These are phyloP conservation scores for Gymnopilus junonius DNA, from an alignment of 768 basidiomycete genomes.

Conservation along the genomic window DNA sequence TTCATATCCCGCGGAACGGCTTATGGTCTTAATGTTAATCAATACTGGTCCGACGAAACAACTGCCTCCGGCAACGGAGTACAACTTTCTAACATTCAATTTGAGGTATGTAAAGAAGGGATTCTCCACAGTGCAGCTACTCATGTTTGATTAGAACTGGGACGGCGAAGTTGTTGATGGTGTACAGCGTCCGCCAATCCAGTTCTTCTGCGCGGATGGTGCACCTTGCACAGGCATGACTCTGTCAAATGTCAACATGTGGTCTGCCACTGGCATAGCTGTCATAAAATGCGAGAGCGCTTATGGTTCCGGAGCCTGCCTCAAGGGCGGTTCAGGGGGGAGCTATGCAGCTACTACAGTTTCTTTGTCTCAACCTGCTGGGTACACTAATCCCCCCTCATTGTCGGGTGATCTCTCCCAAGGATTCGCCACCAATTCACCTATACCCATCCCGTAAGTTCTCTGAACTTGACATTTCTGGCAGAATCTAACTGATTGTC, in stretches of 20 bases:
- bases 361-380: background rate
- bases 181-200: background rate
- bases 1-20: constrained; percentile 1
- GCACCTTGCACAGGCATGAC: constrained; percentile 2
- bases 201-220: background rate
- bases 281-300: constrained; percentile 3
- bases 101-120: background rate
- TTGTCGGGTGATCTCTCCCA: background rate
- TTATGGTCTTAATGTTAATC: constrained; percentile 3
- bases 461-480: background rate
- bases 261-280: background rate
- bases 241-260: constrained; percentile 1
- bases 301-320: background rate
- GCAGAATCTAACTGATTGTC: background rate
- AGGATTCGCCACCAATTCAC: constrained; percentile 1
- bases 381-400: background rate
- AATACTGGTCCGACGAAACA: background rate
- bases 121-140: background rate
- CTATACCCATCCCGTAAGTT: constrained; percentile 2
- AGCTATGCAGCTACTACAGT: background rate
- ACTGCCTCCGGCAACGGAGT: background rate
- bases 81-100: constrained; percentile 1
- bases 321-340: background rate
- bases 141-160: background rate
- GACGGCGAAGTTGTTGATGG: constrained; percentile 4